These are phyloP conservation scores for Aspergillus pseudonomiae DNA, from an alignment of 2,329 filamentous ascomycete genomes.

Conservation along the genomic window DNA sequence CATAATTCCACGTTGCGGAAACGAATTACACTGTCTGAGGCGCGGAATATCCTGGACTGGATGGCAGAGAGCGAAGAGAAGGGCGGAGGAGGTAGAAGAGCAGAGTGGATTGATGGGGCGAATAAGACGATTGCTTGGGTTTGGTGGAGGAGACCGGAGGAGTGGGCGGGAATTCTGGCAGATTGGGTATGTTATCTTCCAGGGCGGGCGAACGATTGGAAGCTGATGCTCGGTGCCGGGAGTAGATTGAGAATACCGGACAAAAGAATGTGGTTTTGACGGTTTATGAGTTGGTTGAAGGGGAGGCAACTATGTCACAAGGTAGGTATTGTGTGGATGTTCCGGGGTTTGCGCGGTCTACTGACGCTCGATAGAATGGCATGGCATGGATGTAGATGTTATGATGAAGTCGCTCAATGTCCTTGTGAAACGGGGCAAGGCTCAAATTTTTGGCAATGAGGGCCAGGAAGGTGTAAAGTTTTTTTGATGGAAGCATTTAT, in stretches of 20 bases:
- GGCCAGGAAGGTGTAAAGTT: slow-evolving; percentile 94
- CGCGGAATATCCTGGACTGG: slow-evolving; percentile 57
- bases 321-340: slow-evolving; percentile 49
- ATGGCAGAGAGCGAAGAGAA: slow-evolving; percentile 53
- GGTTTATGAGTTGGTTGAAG: slow-evolving; percentile 85
- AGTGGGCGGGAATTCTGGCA: slow-evolving; percentile 82
- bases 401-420: slow-evolving; percentile 77
- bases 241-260: slow-evolving; percentile 73
- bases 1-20: slow-evolving; percentile 49
- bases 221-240: background rate
- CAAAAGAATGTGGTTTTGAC: slow-evolving; percentile 90
- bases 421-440: slow-evolving; percentile 86
- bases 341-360: background rate
- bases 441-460: slow-evolving; percentile 88
- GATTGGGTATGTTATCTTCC: slow-evolving; percentile 59
- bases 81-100: slow-evolving; percentile 50
- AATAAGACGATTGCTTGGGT: slow-evolving; percentile 68
- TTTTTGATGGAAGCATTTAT: slow-evolving; percentile 62
- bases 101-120: slow-evolving; percentile 62
- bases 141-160: slow-evolving; percentile 84
- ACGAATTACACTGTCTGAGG: slow-evolving; percentile 56
- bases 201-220: background rate
- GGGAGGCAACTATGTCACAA: slow-evolving; percentile 74
- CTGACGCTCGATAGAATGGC: slow-evolving; percentile 63
- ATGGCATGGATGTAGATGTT: slow-evolving; percentile 83